Base-by-base conservation (phyloP, 345 rosid genomes). In the Gossypium longicalyx region DNA sequence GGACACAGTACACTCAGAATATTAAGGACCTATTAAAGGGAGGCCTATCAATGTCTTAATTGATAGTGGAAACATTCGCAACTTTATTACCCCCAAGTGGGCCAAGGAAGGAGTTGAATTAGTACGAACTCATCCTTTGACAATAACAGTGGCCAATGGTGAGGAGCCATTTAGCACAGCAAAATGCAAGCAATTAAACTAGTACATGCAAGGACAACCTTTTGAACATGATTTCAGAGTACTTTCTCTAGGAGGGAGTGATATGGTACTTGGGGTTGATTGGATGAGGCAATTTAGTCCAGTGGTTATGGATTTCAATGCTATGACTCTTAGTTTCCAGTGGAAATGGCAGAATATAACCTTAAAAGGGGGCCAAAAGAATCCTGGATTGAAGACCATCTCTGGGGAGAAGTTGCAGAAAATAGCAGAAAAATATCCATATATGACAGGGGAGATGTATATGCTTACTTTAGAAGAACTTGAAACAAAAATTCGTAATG, bases 161-260 rank as follows among this genome's bases (percentile, higher is more conserved):
- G 57, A 17, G 2, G n/a, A 52, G 8, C 20, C 7, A 0, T 52
- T 15, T 6, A 17, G 8, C 6, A 52, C 7, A 4, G 0, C 19
- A 7, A 52, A 52, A 2, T 17, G 2, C 1, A 17, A 52, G 16
- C 57, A 52, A 5, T 0, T 52, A 0, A 7, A 5, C 1, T 16
- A 19, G 8, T 1, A 5, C 0, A 52, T 16, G 56, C 19, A 52
- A 0, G 20, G 2, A 0, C 9, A 52, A 1, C 0, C 2, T 0
- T 52, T 52, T 16, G 9, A 16, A 4, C 20, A 52, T 52, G 10
- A 52, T 4, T 52, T 52, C 2, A 17, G 2, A 17, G 57, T 52
- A 1, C 2, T 52, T 1, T 6, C 2, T 5, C 16, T 52, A n/a
- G 20, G 57, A 6, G 57, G 19, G 0, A 52, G 57, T 17, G 57